A percentile compares a stretch with the other conserved stretches of the same genome.
phyloP scores from a whole-genome alignment of 495 filamentous ascomycete species.

The Aspergillus baeticus region DNA sequence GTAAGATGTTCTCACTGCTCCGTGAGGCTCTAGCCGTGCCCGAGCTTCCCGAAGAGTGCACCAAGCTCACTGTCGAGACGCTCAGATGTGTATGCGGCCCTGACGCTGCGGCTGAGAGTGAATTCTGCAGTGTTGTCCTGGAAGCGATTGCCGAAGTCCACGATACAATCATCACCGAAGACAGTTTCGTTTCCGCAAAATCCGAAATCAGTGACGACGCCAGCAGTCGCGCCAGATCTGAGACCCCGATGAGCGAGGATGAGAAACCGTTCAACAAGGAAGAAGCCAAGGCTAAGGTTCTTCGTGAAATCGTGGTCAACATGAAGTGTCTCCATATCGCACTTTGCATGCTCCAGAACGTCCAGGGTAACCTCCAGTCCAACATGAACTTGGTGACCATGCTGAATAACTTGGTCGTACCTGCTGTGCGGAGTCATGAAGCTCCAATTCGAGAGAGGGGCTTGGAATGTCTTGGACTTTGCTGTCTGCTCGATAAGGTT shows the following conservation, averaged over 20 bases:
- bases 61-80: conserved; percentile 81
- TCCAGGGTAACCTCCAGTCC: conserved; percentile 77
- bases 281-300: conserved; percentile 74
- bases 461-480: conserved; percentile 83
- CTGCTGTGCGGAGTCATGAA: conserved; percentile 89
- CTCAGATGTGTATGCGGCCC: conserved; percentile 77
- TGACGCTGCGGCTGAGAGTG: conserved; percentile 76
- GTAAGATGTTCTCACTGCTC: conserved; percentile 91
- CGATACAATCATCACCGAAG: conserved; percentile 77
- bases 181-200: conserved; percentile 87
- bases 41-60: conserved; percentile 88
- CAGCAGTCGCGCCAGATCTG: conserved; percentile 38
- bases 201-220: conserved; percentile 75
- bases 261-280: conserved; percentile 60
- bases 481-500: conserved; percentile 84
- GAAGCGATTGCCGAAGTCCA: conserved; percentile 96
- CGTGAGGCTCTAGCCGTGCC: conserved; percentile 81
- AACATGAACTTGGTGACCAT: conserved; percentile 88
- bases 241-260: conserved; percentile 43
- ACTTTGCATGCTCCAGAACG: conserved; percentile 94
- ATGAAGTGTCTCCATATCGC: conserved; percentile 98
- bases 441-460: conserved; percentile 89
- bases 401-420: conserved; percentile 94
- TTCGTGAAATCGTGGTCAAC: conserved; percentile 91
- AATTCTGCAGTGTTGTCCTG: conserved; percentile 89